These are phyloP conservation scores for Trichosanthes truncata DNA, from an alignment of 306 rosid species.

Conservation along the genomic window DNA sequence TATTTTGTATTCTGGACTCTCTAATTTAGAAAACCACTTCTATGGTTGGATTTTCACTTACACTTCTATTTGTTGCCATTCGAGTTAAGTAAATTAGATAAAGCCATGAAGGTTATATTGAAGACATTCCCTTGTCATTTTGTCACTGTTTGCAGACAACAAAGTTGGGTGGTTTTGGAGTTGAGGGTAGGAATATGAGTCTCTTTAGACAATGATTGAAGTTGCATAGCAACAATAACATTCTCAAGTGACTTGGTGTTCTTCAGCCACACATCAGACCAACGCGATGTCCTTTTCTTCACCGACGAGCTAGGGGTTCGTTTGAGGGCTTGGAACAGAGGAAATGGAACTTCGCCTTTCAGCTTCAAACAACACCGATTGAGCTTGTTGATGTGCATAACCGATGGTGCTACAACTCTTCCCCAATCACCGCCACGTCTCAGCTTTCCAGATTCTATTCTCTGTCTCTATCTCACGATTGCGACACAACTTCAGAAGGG, in stretches of 20 bases:
- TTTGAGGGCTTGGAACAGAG: constrained; percentile 10
- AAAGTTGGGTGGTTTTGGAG: no score
- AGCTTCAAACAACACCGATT: no score
- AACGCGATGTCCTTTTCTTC: constrained; percentile 28
- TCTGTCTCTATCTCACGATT: no score
- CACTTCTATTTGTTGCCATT: not conserved
- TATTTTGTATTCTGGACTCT: not conserved
- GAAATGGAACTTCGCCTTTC: no score
- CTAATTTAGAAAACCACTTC: not conserved
- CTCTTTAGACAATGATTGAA: constrained; percentile 30
- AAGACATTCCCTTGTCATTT: no score
- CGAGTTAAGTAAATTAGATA: not conserved
- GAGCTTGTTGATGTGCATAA: no score
- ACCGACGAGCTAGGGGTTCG: constrained; percentile 10
- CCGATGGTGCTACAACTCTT: no score
- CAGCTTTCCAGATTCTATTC: no score
- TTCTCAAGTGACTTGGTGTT: constrained; percentile 36
- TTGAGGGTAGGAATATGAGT: constrained; percentile 4
- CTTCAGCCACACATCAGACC: constrained; percentile 67
- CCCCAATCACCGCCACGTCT: no score
- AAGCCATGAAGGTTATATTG: not conserved
- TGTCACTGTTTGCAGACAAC: no score
- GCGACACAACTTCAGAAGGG: no score
- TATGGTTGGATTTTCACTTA: not conserved
- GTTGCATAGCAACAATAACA: constrained; percentile 52